Percentiles rank a stretch among this genome's conserved stretches.
phyloP scores from a whole-genome alignment of 345 rosid species.

The Cardamine occulta region DNA sequence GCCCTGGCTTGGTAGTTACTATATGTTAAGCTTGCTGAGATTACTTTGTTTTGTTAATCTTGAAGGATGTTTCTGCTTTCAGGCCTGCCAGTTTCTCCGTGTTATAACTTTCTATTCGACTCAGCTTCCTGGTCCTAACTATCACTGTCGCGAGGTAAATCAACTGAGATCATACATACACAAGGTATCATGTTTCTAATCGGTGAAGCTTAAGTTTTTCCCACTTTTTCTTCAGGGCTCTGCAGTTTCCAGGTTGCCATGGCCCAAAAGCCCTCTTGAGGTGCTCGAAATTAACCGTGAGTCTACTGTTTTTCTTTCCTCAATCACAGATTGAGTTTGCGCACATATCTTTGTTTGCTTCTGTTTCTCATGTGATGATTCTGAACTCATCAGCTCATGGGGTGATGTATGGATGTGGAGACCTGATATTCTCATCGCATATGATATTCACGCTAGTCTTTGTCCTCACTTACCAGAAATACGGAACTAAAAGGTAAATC shows the following conservation, averaged over 20 bases:
- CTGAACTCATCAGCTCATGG: constrained; percentile 79
- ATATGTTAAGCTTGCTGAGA: constrained; percentile 3
- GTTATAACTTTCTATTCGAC: constrained; percentile 91
- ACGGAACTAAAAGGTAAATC: constrained; percentile 83
- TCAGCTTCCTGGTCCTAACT: constrained; percentile 98
- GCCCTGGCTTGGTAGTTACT: neutral
- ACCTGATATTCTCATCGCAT: constrained; percentile 96
- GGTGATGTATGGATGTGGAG: constrained; percentile 91
- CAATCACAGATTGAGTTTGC: neutral
- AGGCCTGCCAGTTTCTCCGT: constrained; percentile 92
- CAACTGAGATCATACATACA: neutral
- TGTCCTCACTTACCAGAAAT: constrained; percentile 92
- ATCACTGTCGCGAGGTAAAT: constrained; percentile 93
- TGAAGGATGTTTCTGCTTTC: constrained; percentile 38
- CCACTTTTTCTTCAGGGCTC: constrained; percentile 65
- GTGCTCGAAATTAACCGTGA: constrained; percentile 78
- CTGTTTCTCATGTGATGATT: constrained; percentile 30
- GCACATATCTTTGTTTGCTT: neutral
- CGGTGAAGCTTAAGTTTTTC: constrained; percentile 4
- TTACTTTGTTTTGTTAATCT: constrained; percentile 3
- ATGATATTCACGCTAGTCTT: constrained; percentile 96
- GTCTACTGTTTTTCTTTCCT: constrained; percentile 34
- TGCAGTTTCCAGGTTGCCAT: constrained; percentile 79
- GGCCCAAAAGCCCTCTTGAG: constrained; percentile 67
- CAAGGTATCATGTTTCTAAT: neutral